Base-by-base conservation (phyloP, 2,329 filamentous ascomycete species). In the Venturia pyrina region DNA sequence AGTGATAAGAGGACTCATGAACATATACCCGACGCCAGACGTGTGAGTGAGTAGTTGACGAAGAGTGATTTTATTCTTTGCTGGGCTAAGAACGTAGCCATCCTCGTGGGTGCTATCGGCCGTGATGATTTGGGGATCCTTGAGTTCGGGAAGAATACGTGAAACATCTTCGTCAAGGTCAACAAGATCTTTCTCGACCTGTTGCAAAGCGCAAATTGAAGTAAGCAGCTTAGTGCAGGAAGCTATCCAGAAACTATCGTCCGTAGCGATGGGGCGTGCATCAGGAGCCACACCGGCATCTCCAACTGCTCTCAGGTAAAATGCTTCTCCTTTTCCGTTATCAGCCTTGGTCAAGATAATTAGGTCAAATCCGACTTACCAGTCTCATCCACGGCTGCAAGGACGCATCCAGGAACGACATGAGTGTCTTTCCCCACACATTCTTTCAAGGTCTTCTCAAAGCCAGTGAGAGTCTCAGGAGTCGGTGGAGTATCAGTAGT, bases 141-240 rank as follows among this genome's bases (percentile, higher is more conserved):
- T 70, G 6, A 76, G 69, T 59, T 76, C 75, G 0, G 74, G 75
- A 32, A 76, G 69, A n/a, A 71, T 67, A 2, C 64, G 65, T 17
- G 53, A 41, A 21, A 77, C 68, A 0, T 74, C 72, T 8, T 72
- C 73, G 61, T 76, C 73, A 0, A 77, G 71, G 1, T 67, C 67
- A 15, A 75, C 60, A 3, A 72, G 69, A 3, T 74, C 74, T 34
- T 70, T 70, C 53, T 77, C 75, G 0, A 78, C 74, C 48, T 73
- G 71, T 60, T 77, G 72, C 68, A 77, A 68, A 3, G 68, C 70
- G 48, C 70, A 72, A 43, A 77, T 71, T 0, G 71, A 70, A 1
- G 74, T 75, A 69, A 77, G 71, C 21, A 77, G 71, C 67, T 78
- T 77, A n/a, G 74, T 77, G 70, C 74, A 76, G 3, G 73, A 75